Base-by-base conservation (phyloP, 2,329 filamentous ascomycete species). In the Sarocladium oryzae region DNA sequence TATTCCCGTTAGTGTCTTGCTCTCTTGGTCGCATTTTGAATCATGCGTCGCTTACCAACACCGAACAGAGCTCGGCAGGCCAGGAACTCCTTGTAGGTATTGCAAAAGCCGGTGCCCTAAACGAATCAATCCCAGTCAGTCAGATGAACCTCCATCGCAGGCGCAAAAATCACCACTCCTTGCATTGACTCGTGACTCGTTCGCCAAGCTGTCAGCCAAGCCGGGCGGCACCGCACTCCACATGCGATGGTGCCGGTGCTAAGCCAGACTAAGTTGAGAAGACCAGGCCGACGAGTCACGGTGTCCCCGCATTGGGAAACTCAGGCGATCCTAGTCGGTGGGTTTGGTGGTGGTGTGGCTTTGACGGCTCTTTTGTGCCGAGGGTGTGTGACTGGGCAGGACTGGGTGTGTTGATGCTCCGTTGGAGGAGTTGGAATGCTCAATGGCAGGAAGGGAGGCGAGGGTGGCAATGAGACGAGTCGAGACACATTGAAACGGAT, bases 1-100 rank as follows among this genome's bases (percentile, higher is more conserved):
- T 20, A 48, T 48, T 33, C 16, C 40, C 40, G 23, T 43, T 43
- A 40, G 40, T 43, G 9, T 16, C 10, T 33, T n/a, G 4, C 13
- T 20, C n/a, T 32, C 28, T n/a, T n/a, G n/a, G n/a, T n/a, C n/a
- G n/a, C n/a, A n/a, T n/a, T n/a, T n/a, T n/a, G n/a, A n/a, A n/a
- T n/a, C n/a, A n/a, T n/a, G n/a, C n/a, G n/a, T 13, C n/a, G 18
- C 43, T 10, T 20, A 48, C 43, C 43, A 38, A 92, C 67, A 41
- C 88, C 88, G 61, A 91, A 92, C 2, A 92, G 70, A 37, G 84
- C 82, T 36, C 88, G 77, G 10, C 88, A 86, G 10, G 83, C 86
- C 20, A 93, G 72, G 61, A 92, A 92, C 57, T 88, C 79, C 46
- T 72, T 60, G 60, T 88, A 89, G 0, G 82, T 89, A 0, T 73